These are phyloP conservation scores for Xerocomellus dryophilus DNA, from an alignment of 768 basidiomycete species.

Conservation along the genomic window DNA sequence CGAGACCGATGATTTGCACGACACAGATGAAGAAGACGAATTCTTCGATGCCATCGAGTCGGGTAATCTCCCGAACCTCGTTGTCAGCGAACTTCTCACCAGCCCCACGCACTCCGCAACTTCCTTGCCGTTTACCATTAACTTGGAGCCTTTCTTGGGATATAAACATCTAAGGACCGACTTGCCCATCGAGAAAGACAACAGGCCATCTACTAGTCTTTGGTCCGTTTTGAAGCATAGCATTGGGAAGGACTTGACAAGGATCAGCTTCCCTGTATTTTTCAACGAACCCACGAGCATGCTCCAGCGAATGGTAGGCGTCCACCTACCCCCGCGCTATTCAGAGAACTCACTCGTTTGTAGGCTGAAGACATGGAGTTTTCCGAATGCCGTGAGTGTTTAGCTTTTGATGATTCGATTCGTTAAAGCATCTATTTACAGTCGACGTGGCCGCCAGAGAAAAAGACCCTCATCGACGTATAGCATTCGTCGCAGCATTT, in stretches of 20 bases:
- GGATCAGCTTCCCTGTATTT: slow-evolving; percentile 91
- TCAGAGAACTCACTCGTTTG: slow-evolving; percentile 1
- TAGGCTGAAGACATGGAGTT: slow-evolving; percentile 97
- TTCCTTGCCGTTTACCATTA: slow-evolving; percentile 34
- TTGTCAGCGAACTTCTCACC: slow-evolving; percentile 63
- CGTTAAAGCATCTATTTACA: slow-evolving; percentile 28
- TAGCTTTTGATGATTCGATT: slow-evolving; percentile 1
- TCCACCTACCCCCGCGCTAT: neutral
- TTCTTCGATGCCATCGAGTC: slow-evolving; percentile 96
- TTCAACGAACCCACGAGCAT: slow-evolving; percentile 95
- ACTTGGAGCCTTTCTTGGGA: slow-evolving; percentile 54
- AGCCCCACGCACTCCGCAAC: slow-evolving; percentile 39
- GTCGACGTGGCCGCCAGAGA: slow-evolving; percentile 85
- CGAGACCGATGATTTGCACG: slow-evolving; percentile 36
- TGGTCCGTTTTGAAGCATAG: slow-evolving; percentile 95
- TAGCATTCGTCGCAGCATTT: slow-evolving; percentile 93
- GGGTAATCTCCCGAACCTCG: slow-evolving; percentile 71
- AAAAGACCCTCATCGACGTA: slow-evolving; percentile 70
- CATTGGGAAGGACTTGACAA: slow-evolving; percentile 96
- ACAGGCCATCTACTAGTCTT: slow-evolving; percentile 83
- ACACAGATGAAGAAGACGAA: slow-evolving; percentile 87
- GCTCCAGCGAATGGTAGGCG: slow-evolving; percentile 85
- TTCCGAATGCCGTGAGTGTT: slow-evolving; percentile 74
- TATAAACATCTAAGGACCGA: slow-evolving; percentile 61
- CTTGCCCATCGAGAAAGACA: slow-evolving; percentile 65